Evolutionary conservation across 306 rosid species (phyloP).

Genomic region (Corylus americana): DNA sequence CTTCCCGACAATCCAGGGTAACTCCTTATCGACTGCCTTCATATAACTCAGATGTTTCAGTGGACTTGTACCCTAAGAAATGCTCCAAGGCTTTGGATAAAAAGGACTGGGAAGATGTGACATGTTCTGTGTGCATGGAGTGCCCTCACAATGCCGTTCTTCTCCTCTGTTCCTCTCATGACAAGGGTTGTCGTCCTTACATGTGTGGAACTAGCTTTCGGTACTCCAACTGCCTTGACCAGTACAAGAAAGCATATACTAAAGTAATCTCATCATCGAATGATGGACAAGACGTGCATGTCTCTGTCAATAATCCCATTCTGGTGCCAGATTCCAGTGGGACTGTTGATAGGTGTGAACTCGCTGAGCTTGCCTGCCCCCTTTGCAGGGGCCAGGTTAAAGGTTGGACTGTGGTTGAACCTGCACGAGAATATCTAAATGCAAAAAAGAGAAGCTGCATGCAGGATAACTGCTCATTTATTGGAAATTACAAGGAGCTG

Average conservation of each 20-base stretch:
- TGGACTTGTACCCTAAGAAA: constrained; percentile 64
- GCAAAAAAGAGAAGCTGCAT: constrained; percentile 84
- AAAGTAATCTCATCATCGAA: constrained; percentile 46
- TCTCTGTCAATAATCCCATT: constrained; percentile 38
- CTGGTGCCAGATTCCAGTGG: constrained; percentile 42
- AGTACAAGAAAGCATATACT: constrained; percentile 80
- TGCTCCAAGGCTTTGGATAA: constrained; percentile 62
- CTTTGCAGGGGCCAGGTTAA: constrained; percentile 86
- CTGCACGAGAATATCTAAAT: constrained; percentile 83
- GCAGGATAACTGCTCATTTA: constrained; percentile 83
- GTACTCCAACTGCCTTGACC: constrained; percentile 89
- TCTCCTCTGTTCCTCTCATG: constrained; percentile 83
- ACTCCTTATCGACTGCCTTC: constrained; percentile 63
- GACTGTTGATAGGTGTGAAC: constrained; percentile 48
- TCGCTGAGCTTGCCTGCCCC: constrained; percentile 72
- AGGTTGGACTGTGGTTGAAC: constrained; percentile 98
- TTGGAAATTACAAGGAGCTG: constrained; percentile 88
- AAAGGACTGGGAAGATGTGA: constrained; percentile 81
- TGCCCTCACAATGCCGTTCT: constrained; percentile 97
- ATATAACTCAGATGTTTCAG: constrained; percentile 51
- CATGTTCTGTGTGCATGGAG: constrained; percentile 98
- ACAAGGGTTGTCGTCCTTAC: constrained; percentile 88
- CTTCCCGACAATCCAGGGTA: constrained; percentile 65
- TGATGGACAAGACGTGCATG: constrained; percentile 43
- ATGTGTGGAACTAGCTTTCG: constrained; percentile 89